A percentile compares a stretch with the other conserved stretches of the same genome.
Evolutionary conservation across 768 basidiomycete genomes (phyloP).

Genomic region (Mycena epipterygia): DNA sequence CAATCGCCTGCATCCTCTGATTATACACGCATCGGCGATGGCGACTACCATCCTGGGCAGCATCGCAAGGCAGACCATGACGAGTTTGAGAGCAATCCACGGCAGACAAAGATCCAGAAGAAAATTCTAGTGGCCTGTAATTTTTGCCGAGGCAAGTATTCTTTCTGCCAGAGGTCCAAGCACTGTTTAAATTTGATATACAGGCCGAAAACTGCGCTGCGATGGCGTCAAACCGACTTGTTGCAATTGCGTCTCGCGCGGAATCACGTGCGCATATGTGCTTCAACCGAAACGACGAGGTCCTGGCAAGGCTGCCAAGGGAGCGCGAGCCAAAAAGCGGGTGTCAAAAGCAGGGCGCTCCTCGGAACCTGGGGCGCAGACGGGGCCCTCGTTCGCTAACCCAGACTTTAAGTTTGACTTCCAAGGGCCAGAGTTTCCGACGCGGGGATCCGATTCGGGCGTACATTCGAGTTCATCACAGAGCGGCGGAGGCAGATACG

Average conservation of each 20-base stretch:
- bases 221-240: slow-evolving; percentile 77
- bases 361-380: slow-evolving; percentile 31
- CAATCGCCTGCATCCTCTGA: slow-evolving; percentile 22
- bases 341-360: slow-evolving; percentile 16
- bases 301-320: slow-evolving; percentile 81
- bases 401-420: slow-evolving; percentile 38
- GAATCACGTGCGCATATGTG: slow-evolving; percentile 66
- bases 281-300: slow-evolving; percentile 70
- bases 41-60: not conserved
- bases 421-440: slow-evolving; percentile 46
- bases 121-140: slow-evolving; percentile 80
- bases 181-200: not conserved
- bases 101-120: slow-evolving; percentile 47
- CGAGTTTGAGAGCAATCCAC: slow-evolving; percentile 43
- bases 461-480: slow-evolving; percentile 13
- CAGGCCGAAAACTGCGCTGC: slow-evolving; percentile 84
- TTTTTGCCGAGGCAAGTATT: slow-evolving; percentile 77
- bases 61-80: slow-evolving; percentile 7
- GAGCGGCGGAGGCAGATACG: slow-evolving; percentile 12
- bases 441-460: slow-evolving; percentile 47
- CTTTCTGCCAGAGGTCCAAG: not conserved
- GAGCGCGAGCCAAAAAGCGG: slow-evolving; percentile 61
- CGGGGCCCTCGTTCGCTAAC: slow-evolving; percentile 9
- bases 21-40: slow-evolving; percentile 20
- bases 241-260: slow-evolving; percentile 70